These are phyloP conservation scores for Dendrobium officinale DNA, from an alignment of 106 monocot genomes.

Conservation along the genomic window DNA sequence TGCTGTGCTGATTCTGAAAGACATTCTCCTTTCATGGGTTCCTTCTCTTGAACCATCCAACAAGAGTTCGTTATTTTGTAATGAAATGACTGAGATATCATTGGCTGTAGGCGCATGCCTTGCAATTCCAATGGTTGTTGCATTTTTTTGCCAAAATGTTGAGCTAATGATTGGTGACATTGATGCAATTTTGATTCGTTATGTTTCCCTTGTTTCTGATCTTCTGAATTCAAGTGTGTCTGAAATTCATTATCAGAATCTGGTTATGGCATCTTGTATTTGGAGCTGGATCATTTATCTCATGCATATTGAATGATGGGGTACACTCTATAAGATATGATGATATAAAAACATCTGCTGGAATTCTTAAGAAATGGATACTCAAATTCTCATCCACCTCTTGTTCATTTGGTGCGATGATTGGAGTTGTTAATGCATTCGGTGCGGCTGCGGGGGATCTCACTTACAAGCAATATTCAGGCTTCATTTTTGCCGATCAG, in stretches of 20 bases:
- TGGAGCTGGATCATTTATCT: constrained; percentile 78
- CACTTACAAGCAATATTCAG: constrained; percentile 19
- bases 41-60: constrained; percentile 19
- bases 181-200: constrained; percentile 35
- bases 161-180: constrained; percentile 49
- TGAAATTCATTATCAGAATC: constrained; percentile 48
- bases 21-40: constrained; percentile 66
- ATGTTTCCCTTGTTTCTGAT: constrained; percentile 41
- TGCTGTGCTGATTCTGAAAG: constrained; percentile 52
- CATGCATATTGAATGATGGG: constrained; percentile 53
- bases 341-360: constrained; percentile 47
- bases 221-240: constrained; percentile 40
- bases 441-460: constrained; percentile 70
- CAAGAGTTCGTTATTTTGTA: constrained; percentile 12
- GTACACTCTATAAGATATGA: constrained; percentile 47
- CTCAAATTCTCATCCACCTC: constrained; percentile 31
- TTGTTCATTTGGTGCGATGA: constrained; percentile 68
- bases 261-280: constrained; percentile 73
- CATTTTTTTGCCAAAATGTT: constrained; percentile 69
- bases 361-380: constrained; percentile 54
- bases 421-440: constrained; percentile 90
- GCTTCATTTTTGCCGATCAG: constrained; percentile 16
- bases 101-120: constrained; percentile 76
- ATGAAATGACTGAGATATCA: constrained; percentile 24
- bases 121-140: constrained; percentile 47